Evolutionary conservation across 306 rosid genomes (phyloP).

Genomic region (Psophocarpus tetragonolobus): DNA sequence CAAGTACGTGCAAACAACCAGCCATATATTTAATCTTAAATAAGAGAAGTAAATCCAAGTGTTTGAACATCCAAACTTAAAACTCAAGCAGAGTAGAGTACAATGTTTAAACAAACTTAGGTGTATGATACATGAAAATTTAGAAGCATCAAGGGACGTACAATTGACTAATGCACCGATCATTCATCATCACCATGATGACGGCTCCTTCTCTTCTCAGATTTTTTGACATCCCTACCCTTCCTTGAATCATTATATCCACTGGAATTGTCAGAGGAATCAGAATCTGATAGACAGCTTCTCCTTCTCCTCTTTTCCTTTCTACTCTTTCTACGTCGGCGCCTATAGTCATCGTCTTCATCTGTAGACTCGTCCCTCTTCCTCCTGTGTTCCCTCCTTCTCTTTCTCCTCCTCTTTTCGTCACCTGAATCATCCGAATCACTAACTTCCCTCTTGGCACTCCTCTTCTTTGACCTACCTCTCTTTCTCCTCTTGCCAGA

Average conservation of each 20-base stretch:
- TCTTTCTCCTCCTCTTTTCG: conserved; percentile 55
- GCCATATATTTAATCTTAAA: not conserved
- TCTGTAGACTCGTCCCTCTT: conserved; percentile 42
- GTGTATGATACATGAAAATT: not conserved
- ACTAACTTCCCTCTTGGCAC: conserved; percentile 54
- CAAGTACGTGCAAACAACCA: not conserved
- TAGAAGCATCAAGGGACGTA: not conserved
- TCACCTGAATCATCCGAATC: conserved; percentile 68
- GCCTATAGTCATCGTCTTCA: conserved; percentile 37
- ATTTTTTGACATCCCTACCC: conserved; percentile 62
- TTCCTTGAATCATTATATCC: conserved; percentile 53
- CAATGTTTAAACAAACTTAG: not conserved
- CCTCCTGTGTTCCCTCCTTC: conserved; percentile 55
- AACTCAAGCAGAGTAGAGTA: not conserved
- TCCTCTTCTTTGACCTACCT: conserved; percentile 84
- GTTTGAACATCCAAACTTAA: conserved; percentile 2
- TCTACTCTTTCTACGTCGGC: conserved; percentile 44
- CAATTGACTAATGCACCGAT: not conserved
- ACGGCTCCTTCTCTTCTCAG: conserved; percentile 65
- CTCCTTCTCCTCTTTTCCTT: conserved; percentile 70
- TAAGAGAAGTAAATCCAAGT: not conserved
- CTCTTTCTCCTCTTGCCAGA: conserved; percentile 66
- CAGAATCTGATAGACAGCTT: conserved; percentile 59
- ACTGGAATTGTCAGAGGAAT: conserved; percentile 63
- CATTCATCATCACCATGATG: conserved; percentile 48